Conservation (phyloP, 805 yeast genomes). For the Candida ipomoeae region DNA sequence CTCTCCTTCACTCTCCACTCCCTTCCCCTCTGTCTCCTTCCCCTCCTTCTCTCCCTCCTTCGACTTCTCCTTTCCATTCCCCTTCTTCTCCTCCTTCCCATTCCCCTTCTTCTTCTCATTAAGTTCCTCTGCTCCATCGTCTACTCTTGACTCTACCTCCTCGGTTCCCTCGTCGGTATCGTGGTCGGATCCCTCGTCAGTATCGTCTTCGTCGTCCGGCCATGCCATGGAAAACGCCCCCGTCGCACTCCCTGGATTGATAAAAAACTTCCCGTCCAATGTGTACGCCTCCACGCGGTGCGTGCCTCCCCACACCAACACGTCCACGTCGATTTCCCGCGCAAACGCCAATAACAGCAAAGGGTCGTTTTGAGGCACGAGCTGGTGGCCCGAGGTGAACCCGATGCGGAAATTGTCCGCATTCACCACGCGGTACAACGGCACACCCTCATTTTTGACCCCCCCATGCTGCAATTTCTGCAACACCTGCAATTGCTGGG, state of each 20-base stretch:
- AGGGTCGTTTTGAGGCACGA: conserved; percentile 85
- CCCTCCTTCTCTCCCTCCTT: not conserved
- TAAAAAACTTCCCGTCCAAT: conserved; percentile 84
- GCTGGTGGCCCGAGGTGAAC: conserved; percentile 75
- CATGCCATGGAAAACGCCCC: conserved; percentile 74
- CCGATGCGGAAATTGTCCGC: conserved; percentile 78
- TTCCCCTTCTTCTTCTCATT: not conserved
- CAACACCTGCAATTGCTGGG: conserved; percentile 24
- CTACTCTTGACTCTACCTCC: not conserved
- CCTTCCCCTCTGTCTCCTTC: no score
- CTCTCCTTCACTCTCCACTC: not conserved
- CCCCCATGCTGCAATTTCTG: conserved; percentile 28
- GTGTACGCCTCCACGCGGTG: conserved; percentile 92
- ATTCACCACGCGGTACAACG: conserved; percentile 59
- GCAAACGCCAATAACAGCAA: conserved; percentile 78
- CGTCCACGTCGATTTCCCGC: conserved; percentile 86
- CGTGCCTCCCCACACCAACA: conserved; percentile 89
- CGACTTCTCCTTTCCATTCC: no score
- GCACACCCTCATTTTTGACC: conserved; percentile 32
- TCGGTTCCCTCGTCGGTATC: conserved; percentile 27
- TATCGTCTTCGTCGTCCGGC: conserved; percentile 42
- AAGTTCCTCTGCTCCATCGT: not conserved
- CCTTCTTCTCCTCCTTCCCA: not conserved
- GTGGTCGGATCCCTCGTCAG: conserved; percentile 9
- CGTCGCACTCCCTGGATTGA: conserved; percentile 96